Evolutionary conservation across 441 rosid genomes (phyloP).

Genomic region (Bocquillonia castaneifolia): DNA sequence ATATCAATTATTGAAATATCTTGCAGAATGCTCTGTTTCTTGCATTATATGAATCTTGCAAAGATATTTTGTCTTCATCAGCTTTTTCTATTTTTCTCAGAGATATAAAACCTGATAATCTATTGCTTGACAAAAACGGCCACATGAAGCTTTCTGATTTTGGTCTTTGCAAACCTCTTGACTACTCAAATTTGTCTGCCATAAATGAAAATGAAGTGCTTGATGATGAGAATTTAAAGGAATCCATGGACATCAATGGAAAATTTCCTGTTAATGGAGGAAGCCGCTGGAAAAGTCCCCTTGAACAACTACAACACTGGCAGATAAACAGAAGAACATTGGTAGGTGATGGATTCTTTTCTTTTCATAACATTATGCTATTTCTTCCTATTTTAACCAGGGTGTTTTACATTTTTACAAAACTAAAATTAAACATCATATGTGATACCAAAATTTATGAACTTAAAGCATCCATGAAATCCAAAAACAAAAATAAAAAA

Average conservation of each 20-base stretch:
- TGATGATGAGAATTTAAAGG: slow-evolving; percentile 63
- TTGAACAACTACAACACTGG: slow-evolving; percentile 92
- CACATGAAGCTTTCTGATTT: slow-evolving; percentile 97
- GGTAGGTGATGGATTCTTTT: slow-evolving; percentile 36
- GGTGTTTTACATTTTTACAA: background rate
- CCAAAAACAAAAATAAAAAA: background rate
- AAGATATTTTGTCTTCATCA: slow-evolving; percentile 11
- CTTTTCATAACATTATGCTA: slow-evolving; percentile 12
- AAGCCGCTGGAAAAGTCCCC: slow-evolving; percentile 80
- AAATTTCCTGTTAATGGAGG: slow-evolving; percentile 50
- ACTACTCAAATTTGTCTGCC: slow-evolving; percentile 60
- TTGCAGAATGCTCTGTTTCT: slow-evolving; percentile 8
- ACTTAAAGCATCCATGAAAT: background rate
- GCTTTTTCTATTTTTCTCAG: slow-evolving; percentile 34
- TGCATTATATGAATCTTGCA: slow-evolving; percentile 14
- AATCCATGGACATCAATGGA: slow-evolving; percentile 71
- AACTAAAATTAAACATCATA: background rate
- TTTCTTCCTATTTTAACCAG: background rate
- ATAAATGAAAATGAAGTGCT: slow-evolving; percentile 65
- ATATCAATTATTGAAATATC: slow-evolving; percentile 11
- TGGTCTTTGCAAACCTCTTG: slow-evolving; percentile 99
- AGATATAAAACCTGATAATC: slow-evolving; percentile 96
- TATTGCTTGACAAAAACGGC: slow-evolving; percentile 79
- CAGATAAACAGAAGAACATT: slow-evolving; percentile 84
- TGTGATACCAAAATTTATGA: background rate